Base-by-base conservation (phyloP, 169 alveolate species). In the Cyclospora cayetanensis region DNA sequence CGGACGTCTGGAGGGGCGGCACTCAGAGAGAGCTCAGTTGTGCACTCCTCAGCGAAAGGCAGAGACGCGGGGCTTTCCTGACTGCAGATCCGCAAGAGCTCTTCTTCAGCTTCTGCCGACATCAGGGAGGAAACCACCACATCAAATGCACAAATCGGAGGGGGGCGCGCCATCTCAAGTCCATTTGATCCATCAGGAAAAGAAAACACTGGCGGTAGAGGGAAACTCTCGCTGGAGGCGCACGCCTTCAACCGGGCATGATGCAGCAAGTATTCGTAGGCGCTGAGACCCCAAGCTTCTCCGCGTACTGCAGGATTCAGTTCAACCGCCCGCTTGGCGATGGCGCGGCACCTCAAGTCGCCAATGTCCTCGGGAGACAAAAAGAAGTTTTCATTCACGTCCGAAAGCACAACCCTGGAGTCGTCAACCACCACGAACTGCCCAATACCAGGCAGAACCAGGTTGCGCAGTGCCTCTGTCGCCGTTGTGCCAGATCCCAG, bases 291-390 rank as follows among this genome's bases (percentile, higher is more conserved):
- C 35, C 93, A 85, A 15, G 34, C 63, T 25, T 93, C 94, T 22
- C 98, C 98, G 65, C 91, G 63, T 0, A 96, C 99, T 89, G 96
- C 98, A 15, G 97, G 96, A 77, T 97, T 97, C 70, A 97, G 93
- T 87, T 96, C 98, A 52, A 94, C 68, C 25, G 96, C 92, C 74
- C 87, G 82, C 39, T 94, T 93, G 31, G 90, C 89, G 7, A 93
- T 90, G 15, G 94, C 94, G 53, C 93, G 92, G 29, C 97, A 97
- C 79, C 98, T 92, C 12, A 91, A 65, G 85, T 95, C 35, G n/a
- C 97, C 97, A 29, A 95, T 42, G 46, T 93, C 91, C 9, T 84
- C 95, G 29, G 92, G 55, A 34, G 95, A 91, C 41, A 95, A 90
- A 85, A 96, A 96, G 94, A 96, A 96, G 66, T 95, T 97, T 74